Evolutionary conservation across 495 filamentous ascomycete genomes (phyloP).

Genomic region (Cercophora samala): DNA sequence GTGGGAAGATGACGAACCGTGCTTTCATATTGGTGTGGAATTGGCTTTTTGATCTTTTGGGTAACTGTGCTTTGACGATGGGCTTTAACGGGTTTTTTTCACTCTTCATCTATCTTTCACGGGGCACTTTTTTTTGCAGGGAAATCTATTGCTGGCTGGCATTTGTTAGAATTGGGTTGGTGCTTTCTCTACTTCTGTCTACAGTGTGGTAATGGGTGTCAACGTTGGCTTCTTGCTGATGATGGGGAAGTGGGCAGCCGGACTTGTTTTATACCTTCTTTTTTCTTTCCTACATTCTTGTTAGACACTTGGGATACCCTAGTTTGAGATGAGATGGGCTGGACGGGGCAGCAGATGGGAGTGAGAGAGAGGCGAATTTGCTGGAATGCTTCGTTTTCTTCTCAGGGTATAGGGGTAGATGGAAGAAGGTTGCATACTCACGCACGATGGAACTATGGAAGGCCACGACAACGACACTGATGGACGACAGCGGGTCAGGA

Average conservation of each 20-base stretch:
- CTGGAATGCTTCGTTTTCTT: background rate
- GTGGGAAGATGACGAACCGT: background rate
- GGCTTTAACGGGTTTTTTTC: background rate
- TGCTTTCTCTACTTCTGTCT: background rate
- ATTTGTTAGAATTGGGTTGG: background rate
- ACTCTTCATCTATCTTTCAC: too few relatives aligned
- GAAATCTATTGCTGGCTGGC: background rate
- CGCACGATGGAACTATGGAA: background rate
- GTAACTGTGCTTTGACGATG: background rate
- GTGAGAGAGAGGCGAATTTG: background rate
- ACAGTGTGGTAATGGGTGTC: background rate
- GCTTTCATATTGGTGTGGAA: background rate
- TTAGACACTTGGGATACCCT: constrained; percentile 20
- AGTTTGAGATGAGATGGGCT: background rate
- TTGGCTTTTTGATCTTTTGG: constrained; percentile 5
- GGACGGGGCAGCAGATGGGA: background rate
- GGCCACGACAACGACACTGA: background rate
- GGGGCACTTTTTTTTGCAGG: background rate
- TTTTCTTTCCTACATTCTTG: background rate
- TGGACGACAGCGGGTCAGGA: background rate
- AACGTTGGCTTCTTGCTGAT: background rate
- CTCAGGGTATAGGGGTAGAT: background rate
- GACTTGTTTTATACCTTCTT: background rate
- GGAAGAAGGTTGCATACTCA: background rate
- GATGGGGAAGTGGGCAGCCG: background rate